Percentiles rank a stretch among this genome's conserved stretches.
Conservation (phyloP, 2,329 filamentous ascomycete genomes). For the Ploettnerulaceae sp. region DNA sequence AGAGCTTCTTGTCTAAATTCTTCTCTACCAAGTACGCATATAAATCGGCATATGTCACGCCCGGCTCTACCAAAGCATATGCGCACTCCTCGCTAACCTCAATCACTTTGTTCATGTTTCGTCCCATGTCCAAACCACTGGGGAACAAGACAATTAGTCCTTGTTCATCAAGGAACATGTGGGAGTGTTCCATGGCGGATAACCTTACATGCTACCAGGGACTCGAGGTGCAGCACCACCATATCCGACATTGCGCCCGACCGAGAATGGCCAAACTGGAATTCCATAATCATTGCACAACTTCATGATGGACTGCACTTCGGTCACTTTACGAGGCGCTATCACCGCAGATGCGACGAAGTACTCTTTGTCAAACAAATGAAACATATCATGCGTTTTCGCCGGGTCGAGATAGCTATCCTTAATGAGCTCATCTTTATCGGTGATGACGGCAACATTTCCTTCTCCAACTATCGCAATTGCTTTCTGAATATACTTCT, state of each 20-base stretch:
- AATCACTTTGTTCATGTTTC: slow-evolving; percentile 48
- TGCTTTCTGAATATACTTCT: slow-evolving; percentile 6
- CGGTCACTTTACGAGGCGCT: slow-evolving; percentile 33
- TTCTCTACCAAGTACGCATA: no score
- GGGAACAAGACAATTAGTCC: no score
- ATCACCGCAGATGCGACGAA: slow-evolving; percentile 30
- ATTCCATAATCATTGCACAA: slow-evolving; percentile 7
- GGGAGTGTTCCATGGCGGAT: no score
- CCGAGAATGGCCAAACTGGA: slow-evolving; percentile 6
- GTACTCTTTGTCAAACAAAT: slow-evolving; percentile 40
- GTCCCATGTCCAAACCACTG: slow-evolving; percentile 49
- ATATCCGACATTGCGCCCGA: slow-evolving; percentile 37
- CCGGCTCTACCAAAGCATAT: slow-evolving; percentile 49
- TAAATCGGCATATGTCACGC: no score
- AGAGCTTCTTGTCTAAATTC: no score
- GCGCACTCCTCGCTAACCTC: slow-evolving; percentile 46
- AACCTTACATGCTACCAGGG: slow-evolving; percentile 45
- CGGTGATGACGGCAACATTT: slow-evolving; percentile 13
- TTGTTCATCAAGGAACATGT: no score
- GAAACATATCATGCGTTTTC: slow-evolving; percentile 35
- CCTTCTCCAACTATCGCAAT: neutral
- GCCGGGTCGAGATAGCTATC: slow-evolving; percentile 15
- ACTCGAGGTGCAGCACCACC: slow-evolving; percentile 51
- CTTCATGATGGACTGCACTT: slow-evolving; percentile 34
- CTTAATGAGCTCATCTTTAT: slow-evolving; percentile 9